These are phyloP conservation scores for Piper longum DNA, from an alignment of 164 flowering plant species.

Conservation along the genomic window DNA sequence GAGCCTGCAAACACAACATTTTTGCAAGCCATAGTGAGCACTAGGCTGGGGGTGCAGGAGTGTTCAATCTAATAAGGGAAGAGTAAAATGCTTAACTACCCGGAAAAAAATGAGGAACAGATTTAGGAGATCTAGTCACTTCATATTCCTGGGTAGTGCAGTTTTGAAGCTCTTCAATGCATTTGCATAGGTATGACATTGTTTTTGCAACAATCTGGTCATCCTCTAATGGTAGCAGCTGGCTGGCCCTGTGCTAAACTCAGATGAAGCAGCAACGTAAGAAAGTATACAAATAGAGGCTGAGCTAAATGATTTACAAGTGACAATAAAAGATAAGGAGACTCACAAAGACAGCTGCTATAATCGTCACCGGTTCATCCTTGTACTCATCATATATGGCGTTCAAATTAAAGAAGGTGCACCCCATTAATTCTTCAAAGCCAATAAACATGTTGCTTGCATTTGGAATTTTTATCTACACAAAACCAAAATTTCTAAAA, in stretches of 20 bases:
- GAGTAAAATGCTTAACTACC: constrained; percentile 15
- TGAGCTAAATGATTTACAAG: too few species aligned
- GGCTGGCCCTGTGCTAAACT: constrained; percentile 42
- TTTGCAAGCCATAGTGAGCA: neutral
- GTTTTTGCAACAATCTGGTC: constrained; percentile 31
- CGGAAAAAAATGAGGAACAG: constrained; percentile 49
- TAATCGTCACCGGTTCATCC: constrained; percentile 27
- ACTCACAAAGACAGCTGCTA: constrained; percentile 56
- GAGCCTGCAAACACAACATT: constrained; percentile 27
- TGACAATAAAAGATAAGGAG: neutral
- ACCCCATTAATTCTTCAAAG: constrained; percentile 34
- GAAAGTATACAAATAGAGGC: neutral
- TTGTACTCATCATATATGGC: constrained; percentile 38
- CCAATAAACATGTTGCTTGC: constrained; percentile 41
- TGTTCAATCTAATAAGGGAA: neutral
- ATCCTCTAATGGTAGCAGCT: constrained; percentile 38
- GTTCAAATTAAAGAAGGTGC: constrained; percentile 61
- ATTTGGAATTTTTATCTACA: constrained; percentile 37
- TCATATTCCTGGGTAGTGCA: constrained; percentile 25
- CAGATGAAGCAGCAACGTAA: neutral
- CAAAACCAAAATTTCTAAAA: neutral
- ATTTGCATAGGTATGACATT: constrained; percentile 31
- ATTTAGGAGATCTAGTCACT: constrained; percentile 32
- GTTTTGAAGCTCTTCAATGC: constrained; percentile 27
- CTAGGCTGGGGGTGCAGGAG: neutral